phyloP scores from a whole-genome alignment of 1,284 basidiomycete genomes.

The Malassezia vespertilionis region DNA sequence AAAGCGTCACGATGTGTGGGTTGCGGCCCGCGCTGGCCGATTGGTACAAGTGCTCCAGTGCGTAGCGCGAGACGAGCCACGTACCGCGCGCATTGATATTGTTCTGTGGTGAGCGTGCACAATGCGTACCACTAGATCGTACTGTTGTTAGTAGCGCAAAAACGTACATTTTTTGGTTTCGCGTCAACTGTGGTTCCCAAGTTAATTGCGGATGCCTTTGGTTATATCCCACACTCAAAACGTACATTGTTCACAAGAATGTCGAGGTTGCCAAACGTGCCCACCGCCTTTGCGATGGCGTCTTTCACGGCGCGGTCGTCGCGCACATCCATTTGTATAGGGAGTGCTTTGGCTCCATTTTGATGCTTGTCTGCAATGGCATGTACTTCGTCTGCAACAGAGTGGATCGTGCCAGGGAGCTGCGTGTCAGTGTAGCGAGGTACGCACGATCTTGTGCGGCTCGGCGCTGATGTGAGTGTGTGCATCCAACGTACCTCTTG shows the following conservation, averaged over 20 bases:
- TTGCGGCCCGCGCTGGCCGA: slow-evolving; percentile 23
- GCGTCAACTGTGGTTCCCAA: slow-evolving; percentile 26
- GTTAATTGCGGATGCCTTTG: slow-evolving; percentile 40
- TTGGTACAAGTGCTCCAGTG: slow-evolving; percentile 36
- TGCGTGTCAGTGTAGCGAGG: slow-evolving; percentile 1
- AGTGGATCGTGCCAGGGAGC: slow-evolving; percentile 45
- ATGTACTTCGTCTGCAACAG: slow-evolving; percentile 40
- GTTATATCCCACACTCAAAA: not conserved
- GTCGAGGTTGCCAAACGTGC: slow-evolving; percentile 38
- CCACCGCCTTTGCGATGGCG: slow-evolving; percentile 24
- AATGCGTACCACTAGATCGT: slow-evolving; percentile 6
- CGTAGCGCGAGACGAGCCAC: slow-evolving; percentile 35
- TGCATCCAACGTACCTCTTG: slow-evolving; percentile 15
- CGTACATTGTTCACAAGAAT: slow-evolving; percentile 45
- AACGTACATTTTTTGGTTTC: slow-evolving; percentile 25
- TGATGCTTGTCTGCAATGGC: slow-evolving; percentile 18
- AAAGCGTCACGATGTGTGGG: slow-evolving; percentile 44
- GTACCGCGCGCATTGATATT: slow-evolving; percentile 39
- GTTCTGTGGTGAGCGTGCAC: slow-evolving; percentile 12
- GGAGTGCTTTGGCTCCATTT: slow-evolving; percentile 21
- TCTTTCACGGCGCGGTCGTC: slow-evolving; percentile 29
- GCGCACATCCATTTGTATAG: slow-evolving; percentile 44
- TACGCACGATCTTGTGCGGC: slow-evolving; percentile 15
- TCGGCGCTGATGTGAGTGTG: slow-evolving; percentile 4
- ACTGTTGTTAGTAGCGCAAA: not conserved